Conservation (phyloP, 129 eudicot genomes). For the Lonicera japonica region DNA sequence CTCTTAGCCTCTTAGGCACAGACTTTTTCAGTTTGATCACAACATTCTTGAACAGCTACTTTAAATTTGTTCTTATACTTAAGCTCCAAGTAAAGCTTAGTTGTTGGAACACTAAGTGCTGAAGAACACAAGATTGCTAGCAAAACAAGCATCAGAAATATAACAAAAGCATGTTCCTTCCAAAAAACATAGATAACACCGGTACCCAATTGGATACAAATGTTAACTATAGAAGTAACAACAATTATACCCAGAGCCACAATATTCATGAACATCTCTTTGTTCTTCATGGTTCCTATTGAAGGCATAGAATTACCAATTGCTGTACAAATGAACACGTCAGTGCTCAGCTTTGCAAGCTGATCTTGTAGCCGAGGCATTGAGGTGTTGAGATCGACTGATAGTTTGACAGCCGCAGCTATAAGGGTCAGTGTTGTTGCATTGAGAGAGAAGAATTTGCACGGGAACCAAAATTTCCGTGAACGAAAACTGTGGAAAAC, state of each 20-base stretch:
- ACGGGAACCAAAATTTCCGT: background rate
- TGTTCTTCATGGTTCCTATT: constrained; percentile 31
- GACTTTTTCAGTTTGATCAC: background rate
- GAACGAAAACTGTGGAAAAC: background rate
- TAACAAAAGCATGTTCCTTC: background rate
- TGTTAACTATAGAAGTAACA: constrained; percentile 22
- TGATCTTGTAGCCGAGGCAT: constrained; percentile 10
- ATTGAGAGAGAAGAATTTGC: background rate
- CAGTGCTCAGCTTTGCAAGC: constrained; percentile 19
- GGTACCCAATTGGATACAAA: constrained; percentile 17
- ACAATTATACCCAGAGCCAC: constrained; percentile 35
- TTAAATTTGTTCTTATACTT: background rate
- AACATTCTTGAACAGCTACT: background rate
- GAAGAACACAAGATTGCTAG: constrained; percentile 13
- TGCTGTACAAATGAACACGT: constrained; percentile 18
- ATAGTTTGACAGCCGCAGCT: constrained; percentile 25
- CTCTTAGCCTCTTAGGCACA: background rate
- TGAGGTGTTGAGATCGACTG: constrained; percentile 22
- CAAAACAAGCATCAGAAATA: constrained; percentile 9
- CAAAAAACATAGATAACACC: background rate
- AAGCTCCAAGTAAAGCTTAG: background rate
- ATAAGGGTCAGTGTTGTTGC: background rate
- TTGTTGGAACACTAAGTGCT: constrained; percentile 19
- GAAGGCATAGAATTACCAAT: no score
- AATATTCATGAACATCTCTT: constrained; percentile 20